These are phyloP conservation scores for Polytrichum formosum DNA, from an alignment of 225 moss, liverwort and hornwort genomes.

Conservation along the genomic window DNA sequence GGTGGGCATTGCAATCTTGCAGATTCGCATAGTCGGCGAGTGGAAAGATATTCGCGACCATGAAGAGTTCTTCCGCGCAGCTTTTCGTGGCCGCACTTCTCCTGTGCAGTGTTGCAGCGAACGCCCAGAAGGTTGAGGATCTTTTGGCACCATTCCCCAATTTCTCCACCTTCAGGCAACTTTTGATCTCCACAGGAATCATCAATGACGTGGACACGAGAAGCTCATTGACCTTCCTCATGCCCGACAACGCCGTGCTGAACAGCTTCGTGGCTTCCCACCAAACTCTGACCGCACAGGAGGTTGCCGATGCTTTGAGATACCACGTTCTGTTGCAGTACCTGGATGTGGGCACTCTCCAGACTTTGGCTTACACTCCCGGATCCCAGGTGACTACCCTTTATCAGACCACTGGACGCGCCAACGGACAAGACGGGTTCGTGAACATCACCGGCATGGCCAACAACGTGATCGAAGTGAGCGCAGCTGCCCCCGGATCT, in stretches of 20 bases:
- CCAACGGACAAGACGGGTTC: slow-evolving; percentile 22
- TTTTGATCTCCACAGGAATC: slow-evolving; percentile 26
- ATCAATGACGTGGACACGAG: slow-evolving; percentile 26
- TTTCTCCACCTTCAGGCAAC: slow-evolving; percentile 5
- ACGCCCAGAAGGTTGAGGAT: slow-evolving; percentile 30
- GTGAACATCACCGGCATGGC: slow-evolving; percentile 41
- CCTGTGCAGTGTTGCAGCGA: neutral
- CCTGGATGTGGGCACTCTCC: slow-evolving; percentile 26
- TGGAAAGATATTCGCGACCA: neutral
- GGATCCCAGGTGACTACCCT: slow-evolving; percentile 35
- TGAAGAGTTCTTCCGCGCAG: neutral
- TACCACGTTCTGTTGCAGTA: slow-evolving; percentile 42
- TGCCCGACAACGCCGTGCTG: slow-evolving; percentile 19
- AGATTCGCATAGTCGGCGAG: too few species aligned
- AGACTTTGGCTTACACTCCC: slow-evolving; percentile 3
- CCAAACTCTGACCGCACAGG: slow-evolving; percentile 13
- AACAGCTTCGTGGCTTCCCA: slow-evolving; percentile 12
- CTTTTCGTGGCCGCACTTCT: slow-evolving; percentile 1
- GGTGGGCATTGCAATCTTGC: too few species aligned
- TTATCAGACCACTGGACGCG: slow-evolving; percentile 45
- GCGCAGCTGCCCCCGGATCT: neutral
- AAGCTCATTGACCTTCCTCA: slow-evolving; percentile 15
- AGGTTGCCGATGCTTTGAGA: slow-evolving; percentile 33
- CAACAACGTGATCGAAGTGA: neutral
- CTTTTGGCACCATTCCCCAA: slow-evolving; percentile 9